A percentile compares a stretch with the other conserved stretches of the same genome.
These are phyloP conservation scores for Ochromonas danica DNA, from an alignment of 108 stramenopile species.

Conservation along the genomic window DNA sequence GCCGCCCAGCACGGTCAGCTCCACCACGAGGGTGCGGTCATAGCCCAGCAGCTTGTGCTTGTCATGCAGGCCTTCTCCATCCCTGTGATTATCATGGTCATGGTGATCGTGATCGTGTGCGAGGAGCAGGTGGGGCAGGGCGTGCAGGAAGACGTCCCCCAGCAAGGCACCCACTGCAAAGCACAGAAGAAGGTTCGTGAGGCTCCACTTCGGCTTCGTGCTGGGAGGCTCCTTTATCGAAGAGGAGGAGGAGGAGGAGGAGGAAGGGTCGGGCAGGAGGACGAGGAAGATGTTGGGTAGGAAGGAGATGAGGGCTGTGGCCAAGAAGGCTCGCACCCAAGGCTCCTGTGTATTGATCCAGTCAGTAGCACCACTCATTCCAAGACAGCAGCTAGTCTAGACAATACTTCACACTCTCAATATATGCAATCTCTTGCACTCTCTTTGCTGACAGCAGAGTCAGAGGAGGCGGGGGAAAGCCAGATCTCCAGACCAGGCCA, in stretches of 20 bases:
- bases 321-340: neutral
- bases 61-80: neutral
- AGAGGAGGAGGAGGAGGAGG: neutral
- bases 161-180: conserved; percentile 54
- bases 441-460: too few species aligned
- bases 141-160: conserved; percentile 55
- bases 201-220: neutral
- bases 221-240: neutral
- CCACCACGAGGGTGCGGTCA: neutral
- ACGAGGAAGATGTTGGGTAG: conserved; percentile 3
- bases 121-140: conserved; percentile 46
- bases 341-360: neutral
- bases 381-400: too few species aligned
- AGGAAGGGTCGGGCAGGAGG: neutral
- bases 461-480: too few species aligned
- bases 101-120: conserved; percentile 8
- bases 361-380: too few species aligned
- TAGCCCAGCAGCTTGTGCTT: neutral
- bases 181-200: conserved; percentile 36
- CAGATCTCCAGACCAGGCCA: too few species aligned
- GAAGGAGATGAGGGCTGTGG: neutral
- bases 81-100: neutral
- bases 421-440: too few species aligned
- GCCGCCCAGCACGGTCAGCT: conserved; percentile 41
- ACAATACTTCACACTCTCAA: too few species aligned